Evolutionary conservation across 2,329 filamentous ascomycete species (phyloP).

Genomic region (Fusarium sp.): DNA sequence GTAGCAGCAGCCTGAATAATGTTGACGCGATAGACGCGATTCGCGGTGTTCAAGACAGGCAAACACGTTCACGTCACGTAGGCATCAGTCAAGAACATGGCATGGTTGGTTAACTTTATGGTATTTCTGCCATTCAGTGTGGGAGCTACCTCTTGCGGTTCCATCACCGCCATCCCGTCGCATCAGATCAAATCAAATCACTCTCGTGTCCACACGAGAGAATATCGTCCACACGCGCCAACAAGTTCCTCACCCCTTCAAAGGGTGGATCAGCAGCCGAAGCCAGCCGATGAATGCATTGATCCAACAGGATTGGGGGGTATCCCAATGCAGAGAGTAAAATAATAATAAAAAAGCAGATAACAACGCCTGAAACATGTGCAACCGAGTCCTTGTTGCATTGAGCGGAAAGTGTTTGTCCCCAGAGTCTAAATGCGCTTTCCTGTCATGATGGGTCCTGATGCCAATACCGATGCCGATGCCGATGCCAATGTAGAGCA

Average conservation of each 20-base stretch:
- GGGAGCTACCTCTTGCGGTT: slow-evolving; percentile 38
- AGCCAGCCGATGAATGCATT: slow-evolving; percentile 15
- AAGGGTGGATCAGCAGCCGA: not conserved
- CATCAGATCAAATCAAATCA: slow-evolving; percentile 10
- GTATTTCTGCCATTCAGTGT: slow-evolving; percentile 52
- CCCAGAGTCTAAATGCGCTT: slow-evolving; percentile 39
- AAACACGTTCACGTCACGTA: not conserved
- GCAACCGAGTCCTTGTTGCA: slow-evolving; percentile 9
- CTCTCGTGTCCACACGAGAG: slow-evolving; percentile 11
- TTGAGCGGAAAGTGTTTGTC: slow-evolving; percentile 13
- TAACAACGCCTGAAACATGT: slow-evolving; percentile 37
- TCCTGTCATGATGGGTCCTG: slow-evolving; percentile 19
- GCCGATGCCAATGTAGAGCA: slow-evolving; percentile 16
- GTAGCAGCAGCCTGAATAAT: not conserved
- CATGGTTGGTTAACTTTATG: slow-evolving; percentile 42
- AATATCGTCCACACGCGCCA: slow-evolving; percentile 5
- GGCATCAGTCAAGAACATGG: not conserved
- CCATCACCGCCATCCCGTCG: slow-evolving; percentile 19
- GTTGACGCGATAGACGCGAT: not conserved
- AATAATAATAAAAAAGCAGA: slow-evolving; percentile 7
- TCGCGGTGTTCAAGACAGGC: not conserved
- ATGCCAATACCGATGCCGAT: too few species aligned
- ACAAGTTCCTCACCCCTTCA: not conserved
- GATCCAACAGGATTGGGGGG: slow-evolving; percentile 35
- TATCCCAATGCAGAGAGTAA: slow-evolving; percentile 40